These are phyloP conservation scores for Multifurca ochricompacta DNA, from an alignment of 768 basidiomycete species.

Conservation along the genomic window DNA sequence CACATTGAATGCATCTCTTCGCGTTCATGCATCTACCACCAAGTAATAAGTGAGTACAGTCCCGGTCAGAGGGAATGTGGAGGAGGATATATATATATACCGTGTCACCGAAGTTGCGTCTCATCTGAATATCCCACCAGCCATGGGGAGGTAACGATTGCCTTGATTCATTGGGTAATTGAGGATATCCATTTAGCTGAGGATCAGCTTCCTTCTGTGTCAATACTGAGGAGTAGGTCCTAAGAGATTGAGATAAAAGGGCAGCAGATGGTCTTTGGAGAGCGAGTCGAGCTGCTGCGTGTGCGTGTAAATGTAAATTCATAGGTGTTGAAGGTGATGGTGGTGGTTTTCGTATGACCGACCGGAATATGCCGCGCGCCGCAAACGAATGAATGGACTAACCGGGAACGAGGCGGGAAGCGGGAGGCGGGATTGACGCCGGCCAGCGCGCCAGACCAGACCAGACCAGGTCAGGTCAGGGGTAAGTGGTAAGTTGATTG, in stretches of 20 bases:
- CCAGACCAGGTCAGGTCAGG: no score
- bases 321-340: neutral
- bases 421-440: no score
- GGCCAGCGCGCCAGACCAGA: no score
- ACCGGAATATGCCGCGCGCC: neutral
- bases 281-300: constrained; percentile 4
- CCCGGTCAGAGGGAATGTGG: neutral
- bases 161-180: constrained; percentile 57
- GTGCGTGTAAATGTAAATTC: no score
- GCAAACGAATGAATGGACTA: neutral
- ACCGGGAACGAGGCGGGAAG: no score
- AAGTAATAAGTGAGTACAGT: constrained; percentile 6
- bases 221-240: constrained; percentile 25
- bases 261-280: constrained; percentile 14
- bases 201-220: constrained; percentile 43
- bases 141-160: constrained; percentile 57
- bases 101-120: constrained; percentile 75
- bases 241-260: neutral
- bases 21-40: constrained; percentile 61
- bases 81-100: constrained; percentile 35
- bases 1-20: constrained; percentile 82
- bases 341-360: no score
- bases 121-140: constrained; percentile 70
- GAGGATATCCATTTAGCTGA: constrained; percentile 65
- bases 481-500: no score